Base-by-base conservation (phyloP, 257 asterid species). In the Catharanthus roseus region DNA sequence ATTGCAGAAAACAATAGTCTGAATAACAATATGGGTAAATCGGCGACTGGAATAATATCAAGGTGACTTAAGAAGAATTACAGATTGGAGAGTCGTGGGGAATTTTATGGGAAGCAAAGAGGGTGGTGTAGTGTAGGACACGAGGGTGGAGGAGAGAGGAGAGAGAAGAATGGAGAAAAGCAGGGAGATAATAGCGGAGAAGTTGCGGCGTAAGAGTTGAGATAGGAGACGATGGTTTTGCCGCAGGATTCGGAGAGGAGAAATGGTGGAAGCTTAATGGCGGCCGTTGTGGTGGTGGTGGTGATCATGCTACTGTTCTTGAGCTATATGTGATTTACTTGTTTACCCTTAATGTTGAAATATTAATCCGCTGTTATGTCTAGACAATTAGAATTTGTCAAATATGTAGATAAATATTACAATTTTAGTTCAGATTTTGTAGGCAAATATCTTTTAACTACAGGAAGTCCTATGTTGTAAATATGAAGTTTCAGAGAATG, bases 31-130 rank as follows among this genome's bases (percentile, higher is more conserved):
- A 10, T 57, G 3, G 76, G 82, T 49, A 89, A 69, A 54, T 84
- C 84, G 23, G 65, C 33, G 44, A 62, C 65, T 23, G 84, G 88
- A 10, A 91, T 45, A 23, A 72, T 56, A 66, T 87, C 88, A 23
- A 91, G 87, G 79, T 86, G 81, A 34, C 80, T 80, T 1, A 72
- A 76, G 73, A 91, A 89, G 66, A 86, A 87, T 34, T 89, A 92
- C 82, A 91, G 50, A 19, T 78, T 81, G 44, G 84, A 78, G 34
- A 83, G 79, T 91, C 91, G 6, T 84, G 96, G 15, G 95, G 95
- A 68, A 86, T 78, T 82, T 84, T 61, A 39, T 28, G 71, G 67
- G 93, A 85, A 10, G 81, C 81, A 82, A 86, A 91, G 72, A 86
- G 90, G 68, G 90, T 67, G 44, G 82, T 72, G 53, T 86, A 91